phyloP scores from a whole-genome alignment of 805 yeast species.

The Candida berthetii region DNA sequence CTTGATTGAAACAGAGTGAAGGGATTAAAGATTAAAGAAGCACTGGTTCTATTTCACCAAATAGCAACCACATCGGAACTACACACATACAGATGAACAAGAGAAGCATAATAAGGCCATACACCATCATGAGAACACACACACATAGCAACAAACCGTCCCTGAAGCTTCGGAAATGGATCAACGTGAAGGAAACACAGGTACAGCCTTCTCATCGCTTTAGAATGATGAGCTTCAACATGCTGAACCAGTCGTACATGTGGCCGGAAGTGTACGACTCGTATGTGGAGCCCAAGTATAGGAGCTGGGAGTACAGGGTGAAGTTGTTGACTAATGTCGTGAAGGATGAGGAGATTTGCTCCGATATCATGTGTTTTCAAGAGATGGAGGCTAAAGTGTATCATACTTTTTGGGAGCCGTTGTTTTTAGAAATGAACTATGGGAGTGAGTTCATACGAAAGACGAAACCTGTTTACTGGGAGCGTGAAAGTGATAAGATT shows the following conservation, averaged over 20 bases:
- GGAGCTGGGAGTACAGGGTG: conserved; percentile 45
- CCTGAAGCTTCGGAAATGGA: background rate
- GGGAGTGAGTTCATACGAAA: conserved; percentile 42
- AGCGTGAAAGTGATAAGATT: conserved; percentile 30
- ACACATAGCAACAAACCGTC: background rate
- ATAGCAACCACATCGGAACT: no score
- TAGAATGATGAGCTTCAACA: conserved; percentile 36
- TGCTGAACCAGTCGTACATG: conserved; percentile 48
- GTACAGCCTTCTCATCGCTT: conserved; percentile 5
- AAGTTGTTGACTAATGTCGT: conserved; percentile 30
- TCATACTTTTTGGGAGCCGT: conserved; percentile 30
- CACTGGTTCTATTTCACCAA: no score
- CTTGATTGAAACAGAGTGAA: no score
- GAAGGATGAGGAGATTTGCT: conserved; percentile 24
- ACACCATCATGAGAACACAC: background rate
- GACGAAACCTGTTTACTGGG: conserved; percentile 49
- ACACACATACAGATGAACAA: background rate
- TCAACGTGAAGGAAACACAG: background rate
- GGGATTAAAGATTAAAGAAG: no score
- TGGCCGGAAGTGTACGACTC: conserved; percentile 52
- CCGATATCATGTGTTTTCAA: conserved; percentile 58
- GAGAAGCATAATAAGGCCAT: background rate
- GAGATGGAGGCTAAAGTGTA: conserved; percentile 43
- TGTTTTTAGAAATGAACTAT: conserved; percentile 29
- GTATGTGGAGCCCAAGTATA: conserved; percentile 39